Evolutionary conservation across 1,139 yeast genomes (phyloP), one percentile per base, ranked within the genome.

Genomic region (Geotrichum klebahnii): DNA sequence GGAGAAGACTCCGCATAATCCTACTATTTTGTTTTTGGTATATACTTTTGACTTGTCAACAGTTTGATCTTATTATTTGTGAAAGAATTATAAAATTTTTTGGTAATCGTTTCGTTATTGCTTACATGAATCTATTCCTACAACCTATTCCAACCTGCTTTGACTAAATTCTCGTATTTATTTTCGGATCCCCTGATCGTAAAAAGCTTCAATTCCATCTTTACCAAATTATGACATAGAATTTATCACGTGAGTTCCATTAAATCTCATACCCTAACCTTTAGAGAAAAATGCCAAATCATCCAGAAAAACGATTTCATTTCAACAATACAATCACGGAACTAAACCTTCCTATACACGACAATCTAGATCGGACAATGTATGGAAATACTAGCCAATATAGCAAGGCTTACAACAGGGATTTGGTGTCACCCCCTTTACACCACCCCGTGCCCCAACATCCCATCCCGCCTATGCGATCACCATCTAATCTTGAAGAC

Each of bases 371-470:
- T n/a, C n/a, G 5, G 12, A 37, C 28, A 2, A 40, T 40, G 44
- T 40, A 40, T 20, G 35, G 31, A 23, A 39, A 46, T 37, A 20
- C 36, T 12, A 41, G 47, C 17, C 40, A 43, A 10, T 43, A 34
- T 24, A 23, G 33, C 3, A 33, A 36, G 31, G 47, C 35, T 19
- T 44, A 39, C 22, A 39, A 9, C 22, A 39, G 48, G 12, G 46
- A 44, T 23, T 31, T 49, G 17, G 55, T 43, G 14, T 57, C 67
- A 2, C 76, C 75, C 22, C 75, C 75, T 5, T 59, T 72, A 50
- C 75, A 72, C 55, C 76, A 72, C 50, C 76, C 76, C 5, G 69
- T 71, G 10, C 76, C 76, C 6, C 75, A 72, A 63, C 76, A 72
- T 54, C 72, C 75, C 5, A 68, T 72, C 39, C 72, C 72, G 17